Conservation (phyloP, 768 basidiomycete species). For the Kwoniella dejecticola region DNA sequence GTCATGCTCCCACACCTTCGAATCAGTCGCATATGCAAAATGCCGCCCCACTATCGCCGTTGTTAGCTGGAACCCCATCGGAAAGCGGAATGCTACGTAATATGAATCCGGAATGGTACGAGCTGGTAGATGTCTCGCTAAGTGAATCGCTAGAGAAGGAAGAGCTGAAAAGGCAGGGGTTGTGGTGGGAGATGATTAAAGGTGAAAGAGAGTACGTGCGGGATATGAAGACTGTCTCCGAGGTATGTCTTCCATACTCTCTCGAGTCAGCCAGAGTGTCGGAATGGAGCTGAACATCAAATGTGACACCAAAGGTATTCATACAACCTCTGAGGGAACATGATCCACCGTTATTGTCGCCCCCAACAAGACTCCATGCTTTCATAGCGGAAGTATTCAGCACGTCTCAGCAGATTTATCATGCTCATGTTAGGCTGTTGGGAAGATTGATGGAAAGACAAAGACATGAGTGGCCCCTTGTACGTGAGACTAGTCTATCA, state of each 20-base stretch:
- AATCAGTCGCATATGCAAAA: not conserved
- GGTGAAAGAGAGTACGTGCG: constrained; percentile 48
- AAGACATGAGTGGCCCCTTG: constrained; percentile 47
- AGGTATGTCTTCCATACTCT: constrained; percentile 30
- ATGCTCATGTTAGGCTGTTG: constrained; percentile 34
- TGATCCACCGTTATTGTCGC: constrained; percentile 36
- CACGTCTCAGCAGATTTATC: constrained; percentile 33
- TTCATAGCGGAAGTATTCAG: constrained; percentile 51
- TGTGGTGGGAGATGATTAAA: constrained; percentile 50
- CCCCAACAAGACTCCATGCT: constrained; percentile 34
- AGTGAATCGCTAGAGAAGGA: constrained; percentile 30
- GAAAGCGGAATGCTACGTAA: constrained; percentile 12
- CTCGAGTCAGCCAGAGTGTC: too few relatives aligned
- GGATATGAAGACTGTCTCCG: constrained; percentile 42
- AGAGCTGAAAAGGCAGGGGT: constrained; percentile 43
- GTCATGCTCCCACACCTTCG: constrained; percentile 5
- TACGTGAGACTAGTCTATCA: constrained; percentile 4
- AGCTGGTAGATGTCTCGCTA: constrained; percentile 39
- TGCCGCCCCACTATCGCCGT: not conserved
- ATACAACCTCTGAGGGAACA: constrained; percentile 35
- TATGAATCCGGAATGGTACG: constrained; percentile 48
- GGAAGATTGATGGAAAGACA: constrained; percentile 42
- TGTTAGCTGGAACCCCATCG: constrained; percentile 16
- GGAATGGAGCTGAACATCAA: too few relatives aligned
- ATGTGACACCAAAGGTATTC: constrained; percentile 27